Evolutionary conservation across 2,329 filamentous ascomycete species (phyloP), one percentile per base, ranked within the genome.

Genomic region (Cladosporium sphaerospermum): DNA sequence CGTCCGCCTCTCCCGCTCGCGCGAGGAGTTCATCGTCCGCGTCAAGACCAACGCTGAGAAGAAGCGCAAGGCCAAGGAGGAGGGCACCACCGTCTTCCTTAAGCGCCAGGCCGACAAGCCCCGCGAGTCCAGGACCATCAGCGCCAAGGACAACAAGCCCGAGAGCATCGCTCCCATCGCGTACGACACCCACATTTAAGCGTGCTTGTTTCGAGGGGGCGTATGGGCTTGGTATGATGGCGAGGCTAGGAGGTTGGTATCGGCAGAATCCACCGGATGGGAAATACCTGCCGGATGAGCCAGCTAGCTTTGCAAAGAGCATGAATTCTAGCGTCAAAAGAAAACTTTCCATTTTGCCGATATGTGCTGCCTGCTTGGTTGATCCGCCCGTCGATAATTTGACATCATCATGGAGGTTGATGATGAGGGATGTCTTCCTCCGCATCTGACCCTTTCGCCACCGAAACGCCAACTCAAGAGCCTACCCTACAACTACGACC

Each of bases 181-280:
- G 70, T 99, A 97, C 85, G 93, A 97, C 83, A 99, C 93, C 69
- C 92, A 89, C 72, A 97, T 99, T 77, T 99, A 93, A 84, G 71
- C 42, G 63, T 58, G 54, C 48, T 51, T 51, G 39, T 51, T 51
- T 31, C 28, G 36, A 39, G 23, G 13, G 31, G 48, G 48, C 40
- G 40, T 40, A 37, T 44, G 34, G 48, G 48, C 16, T 43, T 51
- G 48, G 48, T 51, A 51, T 41, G 48, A 51, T 51, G 48, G 48
- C 40, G 48, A 51, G 48, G 48, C 48, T 51, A 51, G 48, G 48
- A 51, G 48, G 48, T 51, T 51, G 48, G 48, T 31, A 51, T 51
- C 48, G 48, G 48, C 48, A 43, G 48, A 43, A 23, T 43, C 48
- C 48, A 51, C 48, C 48, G 48, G 48, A 44, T 51, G 48, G 48